Evolutionary conservation across 805 yeast species (phyloP).

Genomic region (Cyberlindnera veronae): DNA sequence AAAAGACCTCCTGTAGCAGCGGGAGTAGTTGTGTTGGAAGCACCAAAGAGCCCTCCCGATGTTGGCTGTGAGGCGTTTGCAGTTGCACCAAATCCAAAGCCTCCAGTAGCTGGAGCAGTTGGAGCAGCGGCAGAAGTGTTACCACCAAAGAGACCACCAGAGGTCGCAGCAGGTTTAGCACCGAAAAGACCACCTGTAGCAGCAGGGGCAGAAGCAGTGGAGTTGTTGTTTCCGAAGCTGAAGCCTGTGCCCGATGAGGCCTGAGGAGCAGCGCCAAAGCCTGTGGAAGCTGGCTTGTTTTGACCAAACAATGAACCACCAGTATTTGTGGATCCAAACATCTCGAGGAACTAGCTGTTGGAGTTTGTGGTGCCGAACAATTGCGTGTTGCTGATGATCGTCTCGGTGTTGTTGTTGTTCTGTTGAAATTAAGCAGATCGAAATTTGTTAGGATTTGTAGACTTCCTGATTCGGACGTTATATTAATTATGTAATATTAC

Average conservation of each 20-base stretch:
- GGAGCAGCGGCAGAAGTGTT: conserved; percentile 8
- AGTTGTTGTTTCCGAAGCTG: conserved; percentile 18
- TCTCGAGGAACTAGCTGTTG: background rate
- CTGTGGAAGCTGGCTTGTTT: conserved; percentile 16
- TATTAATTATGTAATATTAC: background rate
- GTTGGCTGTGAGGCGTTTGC: conserved; percentile 17
- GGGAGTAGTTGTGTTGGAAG: conserved; percentile 11
- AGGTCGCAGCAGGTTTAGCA: conserved; percentile 12
- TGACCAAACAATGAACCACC: conserved; percentile 23
- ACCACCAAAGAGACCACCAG: conserved; percentile 29
- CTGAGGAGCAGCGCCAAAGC: conserved; percentile 13
- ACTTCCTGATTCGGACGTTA: conserved; percentile 7
- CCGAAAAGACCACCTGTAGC: conserved; percentile 14
- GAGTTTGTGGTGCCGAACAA: background rate
- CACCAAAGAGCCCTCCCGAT: conserved; percentile 22
- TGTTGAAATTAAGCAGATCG: background rate
- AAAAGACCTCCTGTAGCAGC: conserved; percentile 30
- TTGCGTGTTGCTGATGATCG: background rate
- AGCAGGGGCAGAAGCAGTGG: conserved; percentile 2
- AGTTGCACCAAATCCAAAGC: conserved; percentile 9
- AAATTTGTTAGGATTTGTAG: conserved; percentile 4
- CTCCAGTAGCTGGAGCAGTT: background rate
- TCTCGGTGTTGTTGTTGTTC: background rate
- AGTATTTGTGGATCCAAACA: conserved; percentile 13
- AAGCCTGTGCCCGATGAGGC: conserved; percentile 18